phyloP scores from a whole-genome alignment of 208 protist species.

The Tetramitus jugosus region DNA sequence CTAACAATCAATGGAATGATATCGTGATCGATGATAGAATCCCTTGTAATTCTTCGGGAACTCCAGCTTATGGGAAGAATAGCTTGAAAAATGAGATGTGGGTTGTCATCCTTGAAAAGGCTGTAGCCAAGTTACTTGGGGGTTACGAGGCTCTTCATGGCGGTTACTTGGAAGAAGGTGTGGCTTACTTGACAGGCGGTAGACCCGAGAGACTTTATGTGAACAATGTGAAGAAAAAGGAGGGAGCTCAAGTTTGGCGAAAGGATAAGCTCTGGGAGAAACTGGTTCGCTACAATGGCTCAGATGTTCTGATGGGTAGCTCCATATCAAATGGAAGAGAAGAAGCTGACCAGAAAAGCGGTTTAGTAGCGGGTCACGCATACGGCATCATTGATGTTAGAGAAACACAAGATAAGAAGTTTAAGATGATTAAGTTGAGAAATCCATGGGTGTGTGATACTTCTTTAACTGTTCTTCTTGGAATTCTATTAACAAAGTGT shows the following conservation, averaged over 20 bases:
- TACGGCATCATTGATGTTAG: conserved; percentile 1
- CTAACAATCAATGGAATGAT: background rate
- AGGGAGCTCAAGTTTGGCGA: background rate
- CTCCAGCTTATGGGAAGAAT: background rate
- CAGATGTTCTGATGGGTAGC: background rate
- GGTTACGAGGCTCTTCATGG: conserved; percentile 24
- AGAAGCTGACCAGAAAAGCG: background rate
- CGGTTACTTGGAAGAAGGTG: conserved; percentile 11
- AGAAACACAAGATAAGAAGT: conserved; percentile 1
- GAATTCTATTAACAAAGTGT: background rate
- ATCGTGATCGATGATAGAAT: conserved; percentile 8
- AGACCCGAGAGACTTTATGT: background rate
- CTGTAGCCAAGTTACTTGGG: conserved; percentile 26
- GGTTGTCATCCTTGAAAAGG: conserved; percentile 22
- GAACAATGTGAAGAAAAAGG: background rate
- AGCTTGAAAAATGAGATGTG: conserved; percentile 14
- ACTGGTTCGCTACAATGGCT: background rate
- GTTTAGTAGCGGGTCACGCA: conserved; percentile 11
- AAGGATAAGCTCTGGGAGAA: conserved; percentile 6
- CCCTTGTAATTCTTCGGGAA: background rate
- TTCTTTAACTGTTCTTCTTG: background rate
- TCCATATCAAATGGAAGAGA: background rate
- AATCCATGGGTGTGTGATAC: conserved; percentile 19
- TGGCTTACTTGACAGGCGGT: background rate
- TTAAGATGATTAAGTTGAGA: background rate